Base-by-base conservation (phyloP, 768 basidiomycete species). In the Phylloporus sp. region DNA sequence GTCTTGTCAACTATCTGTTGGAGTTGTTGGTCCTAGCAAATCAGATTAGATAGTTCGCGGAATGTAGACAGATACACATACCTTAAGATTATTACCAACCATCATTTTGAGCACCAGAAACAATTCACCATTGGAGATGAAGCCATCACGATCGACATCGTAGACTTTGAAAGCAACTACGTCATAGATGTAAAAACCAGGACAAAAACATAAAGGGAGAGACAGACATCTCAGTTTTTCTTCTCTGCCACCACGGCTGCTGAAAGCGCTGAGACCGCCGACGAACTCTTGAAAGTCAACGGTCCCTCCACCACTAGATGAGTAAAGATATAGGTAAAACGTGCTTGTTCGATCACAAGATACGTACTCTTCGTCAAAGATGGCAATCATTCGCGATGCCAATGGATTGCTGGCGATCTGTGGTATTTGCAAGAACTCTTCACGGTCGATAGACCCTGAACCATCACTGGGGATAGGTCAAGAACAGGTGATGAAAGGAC, bases 1-100 rank as follows among this genome's bases (percentile, higher is more conserved):
- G 97, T 98, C 77, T 99, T 99, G 72, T 99, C 97, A 16, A 99
- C 97, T 53, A 99, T 99, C 69, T 98, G 97, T 70, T 99, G 97
- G 53, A 99, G 74, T 75, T 98, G 97, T 67, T 95, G 91, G 68
- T 99, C 97, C 92, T 95, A 66, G 32, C 52, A 34, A 46, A 13
- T 7, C 26, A 5, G 5, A 13, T 12, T 11, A 20, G 26, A 6
- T 2, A 29, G 20, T 26, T 8, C n/a, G 26, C 13, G 24, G 20
- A 36, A 40, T 7, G 32, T 13, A 42, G 15, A 32, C 8, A 26
- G 32, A 40, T 54, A 20, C 6, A 24, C 51, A 53, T 43, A 93
- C 93, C 79, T 99, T 99, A 62, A 99, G 76, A 71, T 99, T 99
- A 70, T 89, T 97, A 29, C 97, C 97, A 45, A 98, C 97, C 97